Base-by-base conservation (phyloP, 768 basidiomycete genomes). In the Asterophora parasitica region DNA sequence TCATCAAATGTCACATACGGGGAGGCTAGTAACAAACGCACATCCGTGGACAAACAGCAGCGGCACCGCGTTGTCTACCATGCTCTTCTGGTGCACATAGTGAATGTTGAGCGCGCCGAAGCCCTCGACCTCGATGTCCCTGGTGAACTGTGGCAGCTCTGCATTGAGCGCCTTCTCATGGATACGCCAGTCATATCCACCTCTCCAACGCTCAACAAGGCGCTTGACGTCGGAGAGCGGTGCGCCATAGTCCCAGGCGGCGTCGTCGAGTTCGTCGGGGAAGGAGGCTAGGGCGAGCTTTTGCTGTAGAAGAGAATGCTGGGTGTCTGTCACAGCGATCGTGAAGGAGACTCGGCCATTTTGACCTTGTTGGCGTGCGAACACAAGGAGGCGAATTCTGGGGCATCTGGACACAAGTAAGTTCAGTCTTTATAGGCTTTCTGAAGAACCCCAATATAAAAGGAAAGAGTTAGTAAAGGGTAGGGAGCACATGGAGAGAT, bases 1-100 rank as follows among this genome's bases (percentile, higher is more conserved):
- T 23, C 23, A 23, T n/a, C n/a, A n/a, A n/a, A n/a, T 7, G 19
- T 2, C 12, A 35, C 4, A 13, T 36, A 17, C 9, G 15, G 4
- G 16, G 16, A 20, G 20, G 1, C 1, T 10, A 48, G n/a, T n/a
- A n/a, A n/a, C 10, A 37, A 8, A 36, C 46, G 17, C n/a, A 69
- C 81, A 83, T 33, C 82, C 82, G 48, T 84, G 82, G 12, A 82
- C 71, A 51, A 78, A 83, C 23, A 83, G 62, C 13, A 85, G 58
- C 1, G 82, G 81, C 26, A 83, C 76, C 0, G 81, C 80, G n/a
- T 65, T 60, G 1, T 50, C 50, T 0, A 66, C 53, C 7, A 50
- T 31, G 55, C 80, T 81, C 59, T 65, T 71, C 61, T 77, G 67
- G 58, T 83, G 80, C 10, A 82, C 70, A 44, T 79, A 83, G 51